Percentiles rank a stretch among this genome's conserved stretches.
Conservation (phyloP, 169 alveolate species). For the Ichthyophthirius multifiliis region DNA sequence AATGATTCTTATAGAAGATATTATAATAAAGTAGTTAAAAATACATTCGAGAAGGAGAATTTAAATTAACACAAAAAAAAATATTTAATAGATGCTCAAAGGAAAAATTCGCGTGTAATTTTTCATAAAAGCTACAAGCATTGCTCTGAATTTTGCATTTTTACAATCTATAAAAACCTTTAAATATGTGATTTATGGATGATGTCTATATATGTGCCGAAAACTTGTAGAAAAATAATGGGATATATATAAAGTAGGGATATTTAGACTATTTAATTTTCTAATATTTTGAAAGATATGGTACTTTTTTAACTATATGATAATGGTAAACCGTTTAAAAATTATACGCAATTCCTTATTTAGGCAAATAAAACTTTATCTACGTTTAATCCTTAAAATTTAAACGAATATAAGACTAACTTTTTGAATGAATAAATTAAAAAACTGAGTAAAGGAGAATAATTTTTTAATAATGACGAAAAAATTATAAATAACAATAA, state of each 20-base stretch:
- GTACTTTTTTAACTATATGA: neutral
- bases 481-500: neutral
- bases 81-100: neutral
- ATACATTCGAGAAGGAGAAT: neutral
- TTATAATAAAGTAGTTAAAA: neutral
- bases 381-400: neutral
- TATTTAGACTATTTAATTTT: neutral
- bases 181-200: slow-evolving; percentile 16
- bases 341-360: neutral
- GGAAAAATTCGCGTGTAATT: neutral
- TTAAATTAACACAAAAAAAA: neutral
- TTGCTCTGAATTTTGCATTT: neutral
- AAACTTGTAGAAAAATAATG: slow-evolving; percentile 23
- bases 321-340: neutral
- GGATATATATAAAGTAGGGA: slow-evolving; percentile 16
- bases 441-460: neutral
- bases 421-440: neutral
- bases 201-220: slow-evolving; percentile 23
- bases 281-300: neutral
- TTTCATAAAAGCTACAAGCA: neutral
- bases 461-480: neutral
- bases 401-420: neutral
- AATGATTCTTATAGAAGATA: neutral
- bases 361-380: neutral
- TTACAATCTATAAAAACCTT: neutral